Evolutionary conservation across 2,329 filamentous ascomycete genomes (phyloP).

Genomic region (Fusarium tuaranense): DNA sequence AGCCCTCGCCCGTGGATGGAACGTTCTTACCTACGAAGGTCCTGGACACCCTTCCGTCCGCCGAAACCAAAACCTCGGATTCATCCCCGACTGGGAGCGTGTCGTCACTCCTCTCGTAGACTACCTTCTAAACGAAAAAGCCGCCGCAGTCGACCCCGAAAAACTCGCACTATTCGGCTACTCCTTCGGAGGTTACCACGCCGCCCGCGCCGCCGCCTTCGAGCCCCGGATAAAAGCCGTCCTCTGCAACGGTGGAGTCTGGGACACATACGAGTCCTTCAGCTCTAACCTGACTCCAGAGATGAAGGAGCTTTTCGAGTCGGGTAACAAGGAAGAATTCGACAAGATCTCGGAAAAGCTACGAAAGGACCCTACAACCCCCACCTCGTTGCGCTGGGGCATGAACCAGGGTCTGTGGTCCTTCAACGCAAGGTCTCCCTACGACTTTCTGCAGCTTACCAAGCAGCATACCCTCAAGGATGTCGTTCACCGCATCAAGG

Average conservation of each 20-base stretch:
- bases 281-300: conserved; percentile 12
- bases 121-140: conserved; percentile 42
- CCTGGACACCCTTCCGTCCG: conserved; percentile 57
- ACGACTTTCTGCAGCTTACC: conserved; percentile 36
- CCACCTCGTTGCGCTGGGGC: conserved; percentile 42
- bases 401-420: conserved; percentile 49
- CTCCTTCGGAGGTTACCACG: conserved; percentile 56
- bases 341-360: conserved; percentile 18
- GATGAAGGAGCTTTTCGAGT: conserved; percentile 16
- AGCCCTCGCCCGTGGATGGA: conserved; percentile 55
- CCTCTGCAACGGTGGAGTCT: conserved; percentile 53
- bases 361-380: conserved; percentile 15
- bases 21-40: conserved; percentile 59
- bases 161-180: conserved; percentile 53
- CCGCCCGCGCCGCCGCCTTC: conserved; percentile 55
- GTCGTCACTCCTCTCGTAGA: conserved; percentile 56
- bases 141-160: conserved; percentile 46
- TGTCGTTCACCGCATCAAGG: conserved; percentile 28
- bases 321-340: conserved; percentile 30
- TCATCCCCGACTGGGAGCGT: conserved; percentile 57
- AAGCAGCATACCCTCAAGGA: conserved; percentile 32
- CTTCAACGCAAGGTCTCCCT: conserved; percentile 45
- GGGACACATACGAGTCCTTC: conserved; percentile 36
- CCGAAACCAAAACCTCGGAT: conserved; percentile 54
- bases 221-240: conserved; percentile 55